Conservation (phyloP, 1,139 yeast species). For the Nakaseomyces glabratus region DNA sequence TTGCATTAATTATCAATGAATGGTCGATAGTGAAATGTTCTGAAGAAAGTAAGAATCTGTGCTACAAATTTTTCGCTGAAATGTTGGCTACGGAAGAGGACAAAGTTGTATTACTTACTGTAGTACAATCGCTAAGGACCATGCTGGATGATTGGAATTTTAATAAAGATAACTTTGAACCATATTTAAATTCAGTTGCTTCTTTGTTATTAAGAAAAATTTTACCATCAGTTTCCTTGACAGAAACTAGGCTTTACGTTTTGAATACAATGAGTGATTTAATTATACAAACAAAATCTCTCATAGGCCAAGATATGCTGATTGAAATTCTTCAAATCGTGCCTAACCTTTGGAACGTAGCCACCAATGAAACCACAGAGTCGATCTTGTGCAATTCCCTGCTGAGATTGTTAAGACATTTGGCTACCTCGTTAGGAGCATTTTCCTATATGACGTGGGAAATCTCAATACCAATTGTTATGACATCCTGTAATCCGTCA, state of each 20-base stretch:
- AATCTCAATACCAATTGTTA: slow-evolving; percentile 59
- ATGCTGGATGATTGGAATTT: slow-evolving; percentile 85
- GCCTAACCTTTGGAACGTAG: slow-evolving; percentile 67
- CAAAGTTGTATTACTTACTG: slow-evolving; percentile 64
- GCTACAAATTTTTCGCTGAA: slow-evolving; percentile 47
- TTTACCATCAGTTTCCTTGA: slow-evolving; percentile 41
- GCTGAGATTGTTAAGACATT: slow-evolving; percentile 57
- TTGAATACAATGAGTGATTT: slow-evolving; percentile 58
- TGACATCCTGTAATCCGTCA: slow-evolving; percentile 51
- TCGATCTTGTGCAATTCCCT: slow-evolving; percentile 63
- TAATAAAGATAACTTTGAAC: slow-evolving; percentile 54
- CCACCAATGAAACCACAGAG: slow-evolving; percentile 45
- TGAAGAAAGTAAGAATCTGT: slow-evolving; percentile 45
- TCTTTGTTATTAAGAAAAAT: slow-evolving; percentile 39
- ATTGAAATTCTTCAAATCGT: slow-evolving; percentile 50
- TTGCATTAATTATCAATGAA: slow-evolving; percentile 65
- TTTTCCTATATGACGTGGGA: slow-evolving; percentile 52
- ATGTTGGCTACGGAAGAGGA: slow-evolving; percentile 43
- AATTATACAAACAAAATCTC: slow-evolving; percentile 56
- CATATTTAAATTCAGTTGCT: slow-evolving; percentile 51
- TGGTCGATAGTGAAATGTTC: slow-evolving; percentile 70
- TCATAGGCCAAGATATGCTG: slow-evolving; percentile 43
- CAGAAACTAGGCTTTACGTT: slow-evolving; percentile 69
- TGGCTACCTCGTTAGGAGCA: slow-evolving; percentile 55
- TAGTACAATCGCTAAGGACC: slow-evolving; percentile 60